These are phyloP conservation scores for Dalbergia oliveri DNA, from an alignment of 306 rosid genomes.

Conservation along the genomic window DNA sequence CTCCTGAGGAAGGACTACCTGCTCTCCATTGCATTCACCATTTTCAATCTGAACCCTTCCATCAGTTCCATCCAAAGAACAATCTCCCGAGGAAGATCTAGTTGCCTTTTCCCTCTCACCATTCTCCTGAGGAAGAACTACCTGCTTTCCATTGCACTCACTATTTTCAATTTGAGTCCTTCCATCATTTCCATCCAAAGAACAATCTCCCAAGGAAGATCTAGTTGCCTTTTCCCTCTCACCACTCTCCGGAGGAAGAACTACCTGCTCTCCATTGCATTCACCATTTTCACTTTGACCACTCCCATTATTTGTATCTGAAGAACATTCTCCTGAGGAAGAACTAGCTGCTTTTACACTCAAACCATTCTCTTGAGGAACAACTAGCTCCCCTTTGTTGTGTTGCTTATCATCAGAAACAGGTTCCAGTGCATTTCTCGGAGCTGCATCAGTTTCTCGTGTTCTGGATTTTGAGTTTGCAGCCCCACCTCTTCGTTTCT, in stretches of 20 bases:
- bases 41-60: too few species aligned
- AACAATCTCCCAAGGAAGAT: slow-evolving; percentile 34
- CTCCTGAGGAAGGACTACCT: slow-evolving; percentile 1
- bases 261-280: slow-evolving; percentile 10
- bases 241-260: slow-evolving; percentile 23
- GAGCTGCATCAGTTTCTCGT: slow-evolving; percentile 51
- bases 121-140: slow-evolving; percentile 30
- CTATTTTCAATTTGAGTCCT: slow-evolving; percentile 30
- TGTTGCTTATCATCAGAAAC: slow-evolving; percentile 52
- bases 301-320: neutral
- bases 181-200: slow-evolving; percentile 20
- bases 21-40: too few species aligned
- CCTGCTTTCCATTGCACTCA: slow-evolving; percentile 22
- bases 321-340: slow-evolving; percentile 40
- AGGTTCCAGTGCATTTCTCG: slow-evolving; percentile 37
- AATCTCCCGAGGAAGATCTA: slow-evolving; percentile 14
- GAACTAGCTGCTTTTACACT: slow-evolving; percentile 1
- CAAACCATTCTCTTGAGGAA: slow-evolving; percentile 39
- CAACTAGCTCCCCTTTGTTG: slow-evolving; percentile 42
- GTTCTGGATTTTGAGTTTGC: slow-evolving; percentile 47
- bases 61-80: slow-evolving; percentile 40
- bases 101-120: slow-evolving; percentile 35
- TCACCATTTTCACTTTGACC: slow-evolving; percentile 23
- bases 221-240: neutral
- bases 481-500: slow-evolving; percentile 48